Evolutionary conservation across 2,329 filamentous ascomycete species (phyloP).

Genomic region (Pseudogymnoascus pannorum): DNA sequence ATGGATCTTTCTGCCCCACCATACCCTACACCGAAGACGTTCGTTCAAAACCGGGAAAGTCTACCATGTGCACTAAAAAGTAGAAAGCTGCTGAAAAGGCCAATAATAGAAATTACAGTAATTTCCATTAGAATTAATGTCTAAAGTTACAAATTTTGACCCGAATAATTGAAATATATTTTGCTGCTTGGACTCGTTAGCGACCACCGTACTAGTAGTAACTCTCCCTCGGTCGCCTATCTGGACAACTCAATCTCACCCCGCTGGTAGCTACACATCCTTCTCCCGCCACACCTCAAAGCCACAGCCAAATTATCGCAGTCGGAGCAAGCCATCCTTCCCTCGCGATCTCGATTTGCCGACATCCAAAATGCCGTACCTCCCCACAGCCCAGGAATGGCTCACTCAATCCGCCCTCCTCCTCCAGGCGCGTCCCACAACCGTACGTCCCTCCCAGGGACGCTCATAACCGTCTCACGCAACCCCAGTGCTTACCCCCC

Average conservation of each 20-base stretch:
- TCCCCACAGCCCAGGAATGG: slow-evolving; percentile 81
- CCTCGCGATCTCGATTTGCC: background rate
- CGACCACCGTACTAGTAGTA: background rate
- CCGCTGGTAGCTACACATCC: slow-evolving; percentile 2
- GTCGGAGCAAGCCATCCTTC: background rate
- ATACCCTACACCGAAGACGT: background rate
- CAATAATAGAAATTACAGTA: background rate
- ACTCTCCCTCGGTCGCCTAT: slow-evolving; percentile 1
- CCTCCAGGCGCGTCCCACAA: slow-evolving; percentile 75
- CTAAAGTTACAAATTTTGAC: background rate
- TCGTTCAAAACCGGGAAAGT: background rate
- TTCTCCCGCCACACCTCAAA: background rate
- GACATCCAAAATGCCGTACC: slow-evolving; percentile 60
- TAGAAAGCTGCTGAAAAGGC: background rate
- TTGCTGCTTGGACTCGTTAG: background rate
- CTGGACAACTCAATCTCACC: slow-evolving; percentile 6
- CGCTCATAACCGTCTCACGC: background rate
- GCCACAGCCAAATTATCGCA: background rate
- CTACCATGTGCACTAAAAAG: background rate
- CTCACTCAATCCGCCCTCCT: slow-evolving; percentile 80
- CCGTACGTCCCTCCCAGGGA: slow-evolving; percentile 48
- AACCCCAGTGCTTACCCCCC: slow-evolving; percentile 13
- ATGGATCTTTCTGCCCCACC: background rate
- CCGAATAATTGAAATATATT: background rate
- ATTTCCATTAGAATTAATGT: background rate